Percentiles rank a stretch among this genome's conserved stretches.
These are phyloP conservation scores for Kwoniella mangroviensis DNA, from an alignment of 768 basidiomycete genomes.

Conservation along the genomic window DNA sequence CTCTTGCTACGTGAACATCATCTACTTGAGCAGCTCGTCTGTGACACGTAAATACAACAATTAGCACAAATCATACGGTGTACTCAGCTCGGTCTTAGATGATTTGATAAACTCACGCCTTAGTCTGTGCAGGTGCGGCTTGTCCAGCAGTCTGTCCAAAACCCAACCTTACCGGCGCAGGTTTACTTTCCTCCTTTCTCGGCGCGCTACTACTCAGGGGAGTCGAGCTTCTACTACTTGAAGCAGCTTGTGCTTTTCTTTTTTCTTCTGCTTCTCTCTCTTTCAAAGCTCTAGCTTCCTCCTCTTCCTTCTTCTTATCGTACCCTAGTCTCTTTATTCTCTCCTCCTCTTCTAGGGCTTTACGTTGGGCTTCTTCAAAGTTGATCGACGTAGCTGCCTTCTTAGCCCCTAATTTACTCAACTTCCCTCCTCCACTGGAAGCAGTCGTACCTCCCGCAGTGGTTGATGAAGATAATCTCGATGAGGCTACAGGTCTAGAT, in stretches of 20 bases:
- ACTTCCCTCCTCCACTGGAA: constrained; percentile 63
- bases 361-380: constrained; percentile 91
- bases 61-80: background rate
- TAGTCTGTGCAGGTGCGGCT: constrained; percentile 56
- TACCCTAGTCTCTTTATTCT: constrained; percentile 89
- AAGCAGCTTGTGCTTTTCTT: constrained; percentile 54
- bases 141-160: constrained; percentile 54
- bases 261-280: constrained; percentile 63
- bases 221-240: constrained; percentile 47
- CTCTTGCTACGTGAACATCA: constrained; percentile 66
- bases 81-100: no score
- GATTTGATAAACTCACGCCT: constrained; percentile 38
- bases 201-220: constrained; percentile 25
- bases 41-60: background rate
- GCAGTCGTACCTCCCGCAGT: constrained; percentile 40
- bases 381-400: constrained; percentile 80
- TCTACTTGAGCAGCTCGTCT: constrained; percentile 49
- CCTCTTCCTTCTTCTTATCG: constrained; percentile 80
- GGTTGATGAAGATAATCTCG: constrained; percentile 50
- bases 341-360: constrained; percentile 89
- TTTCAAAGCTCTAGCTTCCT: constrained; percentile 67
- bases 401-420: constrained; percentile 74
- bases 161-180: constrained; percentile 46
- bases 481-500: constrained; percentile 59
- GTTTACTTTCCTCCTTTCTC: constrained; percentile 43